Base-by-base conservation (phyloP, 306 rosid genomes). In the Gynostemma pentaphyllum region DNA sequence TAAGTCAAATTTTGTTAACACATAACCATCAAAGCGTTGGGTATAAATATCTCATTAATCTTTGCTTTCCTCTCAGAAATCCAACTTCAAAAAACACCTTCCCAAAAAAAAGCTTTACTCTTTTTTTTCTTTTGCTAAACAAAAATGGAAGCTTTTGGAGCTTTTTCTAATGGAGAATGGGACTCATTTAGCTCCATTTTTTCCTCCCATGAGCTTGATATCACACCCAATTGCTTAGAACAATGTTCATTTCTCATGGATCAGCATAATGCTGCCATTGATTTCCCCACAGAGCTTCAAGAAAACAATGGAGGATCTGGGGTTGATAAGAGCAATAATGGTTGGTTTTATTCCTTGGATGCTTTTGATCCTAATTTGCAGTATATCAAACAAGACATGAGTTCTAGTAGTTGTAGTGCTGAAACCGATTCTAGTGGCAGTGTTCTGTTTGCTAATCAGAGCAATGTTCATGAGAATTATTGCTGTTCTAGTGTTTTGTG, bases 111-210 rank as follows among this genome's bases (percentile, higher is more conserved):
- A 55, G 8, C 42, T 30, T 55, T 16, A 11, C 8, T 9, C 9
- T 55, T 10, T 53, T 11, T 21, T 7, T 12, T 3, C 7, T 4
- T 21, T 7, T 12, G 10, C 7, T 4, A 11, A 19, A 27, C n/a
- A 53, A 22, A n/a, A 59, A 90, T 87, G 97, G 97, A 90, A 68
- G 36, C 75, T 59, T 41, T 76, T 56, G 97, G 87, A 66, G 80
- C 78, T 37, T 79, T 90, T 62, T 71, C 77, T 36, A 80, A 81
- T 56, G 90, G 83, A 51, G 97, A 85, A 63, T 86, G 89, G 90
- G 95, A 83, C 28, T 80, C 73, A 52, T 69, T 83, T 46, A 54
- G 64, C 52, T 65, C 55, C 69, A 74, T 86, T 69, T 82, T 86
- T 72, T 69, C 80, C 0, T 27, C 51, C 36, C 86, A 84, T 30